Conservation (phyloP, 2,329 filamentous ascomycete species). For the Neonectria ditissima region DNA sequence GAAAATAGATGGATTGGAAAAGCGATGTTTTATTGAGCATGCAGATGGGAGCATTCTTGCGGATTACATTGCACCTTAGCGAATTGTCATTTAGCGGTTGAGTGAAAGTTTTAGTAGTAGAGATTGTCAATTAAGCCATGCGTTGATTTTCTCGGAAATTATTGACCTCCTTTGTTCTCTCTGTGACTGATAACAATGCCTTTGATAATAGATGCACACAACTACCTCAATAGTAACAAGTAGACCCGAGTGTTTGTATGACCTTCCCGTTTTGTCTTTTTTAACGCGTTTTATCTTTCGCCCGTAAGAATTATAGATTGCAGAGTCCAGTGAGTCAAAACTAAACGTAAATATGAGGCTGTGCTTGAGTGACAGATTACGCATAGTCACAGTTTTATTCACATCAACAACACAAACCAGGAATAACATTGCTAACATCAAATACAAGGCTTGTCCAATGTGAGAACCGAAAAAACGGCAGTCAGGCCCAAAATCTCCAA, state of each 20-base stretch:
- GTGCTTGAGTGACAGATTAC: no score
- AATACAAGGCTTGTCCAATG: no score
- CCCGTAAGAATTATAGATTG: not conserved
- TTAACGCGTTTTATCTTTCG: not conserved
- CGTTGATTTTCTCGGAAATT: not conserved
- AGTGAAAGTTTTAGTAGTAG: not conserved
- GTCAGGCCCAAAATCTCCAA: no score
- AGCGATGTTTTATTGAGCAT: not conserved
- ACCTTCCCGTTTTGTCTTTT: not conserved
- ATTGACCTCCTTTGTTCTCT: not conserved
- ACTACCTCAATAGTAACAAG: not conserved
- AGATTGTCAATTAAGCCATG: not conserved
- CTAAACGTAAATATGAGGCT: no score
- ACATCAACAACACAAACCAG: not conserved
- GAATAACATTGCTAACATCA: not conserved
- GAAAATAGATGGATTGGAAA: not conserved
- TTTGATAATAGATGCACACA: not conserved
- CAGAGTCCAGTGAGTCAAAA: no score
- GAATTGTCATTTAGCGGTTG: not conserved
- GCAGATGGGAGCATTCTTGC: not conserved
- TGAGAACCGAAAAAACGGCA: no score
- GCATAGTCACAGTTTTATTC: no score
- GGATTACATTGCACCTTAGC: not conserved
- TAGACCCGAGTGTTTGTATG: not conserved
- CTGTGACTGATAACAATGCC: not conserved